Base-by-base conservation (phyloP, 805 yeast species). In the Candida railenensis region DNA sequence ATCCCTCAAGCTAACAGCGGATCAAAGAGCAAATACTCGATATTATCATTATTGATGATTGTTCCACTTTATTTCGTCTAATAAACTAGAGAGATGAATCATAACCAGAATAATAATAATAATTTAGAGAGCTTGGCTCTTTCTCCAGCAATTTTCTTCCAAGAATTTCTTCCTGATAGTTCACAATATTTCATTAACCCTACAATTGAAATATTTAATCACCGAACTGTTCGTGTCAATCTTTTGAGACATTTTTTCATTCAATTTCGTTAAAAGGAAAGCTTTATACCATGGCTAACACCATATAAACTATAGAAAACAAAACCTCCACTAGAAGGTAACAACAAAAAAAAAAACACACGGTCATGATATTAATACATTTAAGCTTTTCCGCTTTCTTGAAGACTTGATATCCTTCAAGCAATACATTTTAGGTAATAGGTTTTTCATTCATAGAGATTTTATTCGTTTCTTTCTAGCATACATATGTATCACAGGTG, bases 1-100 rank as follows among this genome's bases (percentile, higher is more conserved):
- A 4, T 36, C 4, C 4, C 39, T 15, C 39, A 36, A 16, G 39
- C 39, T 16, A 36, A 36, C 22, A 36, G 39, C 19, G 39, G 39
- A 14, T n/a, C 39, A 20, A 36, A 36, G 22, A 16, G 21, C 14
- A 36, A 7, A 9, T 15, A 15, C 39, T 36, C 39, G 18, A 12
- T 18, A 16, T 36, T 36, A 36, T 16, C 39, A 15, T 36, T 36
- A 14, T 16, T 36, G 39, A 20, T 20, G 5, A 16, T 36, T 14
- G 14, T 34, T 34, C 39, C 39, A 36, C 16, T 36, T 19, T 36
- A 36, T 22, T 36, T 36, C 22, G 9, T 36, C 11, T 25, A 25
- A 25, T 5, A 11, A 25, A 25, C 30, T 11, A 25, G 30, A 7
- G 30, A 25, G 5, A 11, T 11, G 30, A 11, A 7, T 25, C 30